A percentile compares a stretch with the other conserved stretches of the same genome.
Conservation (phyloP, 2,329 filamentous ascomycete species). For the Epichloe coenophiala region DNA sequence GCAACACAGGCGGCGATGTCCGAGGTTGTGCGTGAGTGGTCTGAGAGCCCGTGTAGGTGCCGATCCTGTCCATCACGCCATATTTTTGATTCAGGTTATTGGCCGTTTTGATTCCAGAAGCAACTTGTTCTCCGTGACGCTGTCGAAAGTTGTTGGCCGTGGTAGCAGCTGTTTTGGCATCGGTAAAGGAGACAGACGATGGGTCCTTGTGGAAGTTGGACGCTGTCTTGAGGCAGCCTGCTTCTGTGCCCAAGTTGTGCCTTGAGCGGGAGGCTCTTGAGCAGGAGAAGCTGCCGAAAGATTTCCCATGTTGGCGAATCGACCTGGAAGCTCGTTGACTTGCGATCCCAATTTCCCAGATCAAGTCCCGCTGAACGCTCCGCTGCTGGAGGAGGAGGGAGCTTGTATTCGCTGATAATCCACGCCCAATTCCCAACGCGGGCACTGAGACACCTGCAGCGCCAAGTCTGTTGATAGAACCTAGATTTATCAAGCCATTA, state of each 20-base stretch:
- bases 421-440: conserved; percentile 54
- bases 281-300: conserved; percentile 13
- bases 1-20: conserved; percentile 1
- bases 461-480: conserved; percentile 52
- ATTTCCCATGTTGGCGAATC: conserved; percentile 44
- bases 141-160: conserved; percentile 58
- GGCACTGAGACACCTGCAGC: conserved; percentile 68
- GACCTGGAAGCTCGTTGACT: conserved; percentile 53
- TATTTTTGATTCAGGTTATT: conserved; percentile 49
- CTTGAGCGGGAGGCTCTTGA: conserved; percentile 23
- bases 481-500: conserved; percentile 29
- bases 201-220: conserved; percentile 46
- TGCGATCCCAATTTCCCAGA: conserved; percentile 21
- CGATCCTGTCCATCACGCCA: conserved; percentile 30
- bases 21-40: conserved; percentile 3
- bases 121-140: conserved; percentile 54
- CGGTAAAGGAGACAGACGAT: conserved; percentile 44
- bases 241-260: conserved; percentile 52
- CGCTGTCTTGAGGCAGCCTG: conserved; percentile 51
- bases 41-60: conserved; percentile 13
- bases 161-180: conserved; percentile 42
- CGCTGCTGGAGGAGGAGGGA: conserved; percentile 15
- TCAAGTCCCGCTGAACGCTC: conserved; percentile 10
- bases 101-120: conserved; percentile 43
- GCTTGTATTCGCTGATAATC: conserved; percentile 15